Conservation (phyloP, 2,329 filamentous ascomycete species). For the Tolypocladium ophioglossoides region DNA sequence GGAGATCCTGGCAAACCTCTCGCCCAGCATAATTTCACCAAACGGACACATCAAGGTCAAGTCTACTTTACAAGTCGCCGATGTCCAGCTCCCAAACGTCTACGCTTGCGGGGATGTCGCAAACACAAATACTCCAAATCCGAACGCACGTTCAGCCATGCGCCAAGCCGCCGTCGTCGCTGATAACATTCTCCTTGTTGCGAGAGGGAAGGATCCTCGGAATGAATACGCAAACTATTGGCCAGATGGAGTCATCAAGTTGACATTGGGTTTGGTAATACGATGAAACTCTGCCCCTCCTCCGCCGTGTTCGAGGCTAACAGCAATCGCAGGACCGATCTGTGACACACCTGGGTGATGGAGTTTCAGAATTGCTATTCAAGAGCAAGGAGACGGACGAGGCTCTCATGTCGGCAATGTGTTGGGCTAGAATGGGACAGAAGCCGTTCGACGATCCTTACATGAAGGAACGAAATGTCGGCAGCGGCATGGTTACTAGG, state of each 20-base stretch:
- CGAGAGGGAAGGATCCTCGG: conserved; percentile 9
- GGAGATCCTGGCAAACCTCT: conserved; percentile 14
- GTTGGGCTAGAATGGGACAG: neutral
- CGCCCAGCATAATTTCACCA: conserved; percentile 30
- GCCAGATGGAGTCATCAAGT: conserved; percentile 39
- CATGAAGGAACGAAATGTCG: neutral
- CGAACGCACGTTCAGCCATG: conserved; percentile 44
- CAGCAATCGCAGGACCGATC: neutral
- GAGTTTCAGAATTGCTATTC: neutral
- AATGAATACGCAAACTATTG: conserved; percentile 14
- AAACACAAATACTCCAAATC: conserved; percentile 30
- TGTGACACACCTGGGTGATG: neutral
- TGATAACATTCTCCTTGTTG: conserved; percentile 40
- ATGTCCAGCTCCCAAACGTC: conserved; percentile 36
- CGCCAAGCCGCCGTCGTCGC: conserved; percentile 42
- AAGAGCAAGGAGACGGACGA: neutral
- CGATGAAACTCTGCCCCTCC: neutral
- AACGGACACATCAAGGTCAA: conserved; percentile 42
- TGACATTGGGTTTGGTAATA: conserved; percentile 41
- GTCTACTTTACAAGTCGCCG: conserved; percentile 44
- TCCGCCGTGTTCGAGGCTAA: neutral
- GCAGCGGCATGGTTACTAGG: no score
- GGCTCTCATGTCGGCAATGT: neutral
- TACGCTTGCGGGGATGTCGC: conserved; percentile 59
- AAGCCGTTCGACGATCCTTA: neutral